Conservation (phyloP, 495 filamentous ascomycete species). For the Penicillium coffeae region DNA sequence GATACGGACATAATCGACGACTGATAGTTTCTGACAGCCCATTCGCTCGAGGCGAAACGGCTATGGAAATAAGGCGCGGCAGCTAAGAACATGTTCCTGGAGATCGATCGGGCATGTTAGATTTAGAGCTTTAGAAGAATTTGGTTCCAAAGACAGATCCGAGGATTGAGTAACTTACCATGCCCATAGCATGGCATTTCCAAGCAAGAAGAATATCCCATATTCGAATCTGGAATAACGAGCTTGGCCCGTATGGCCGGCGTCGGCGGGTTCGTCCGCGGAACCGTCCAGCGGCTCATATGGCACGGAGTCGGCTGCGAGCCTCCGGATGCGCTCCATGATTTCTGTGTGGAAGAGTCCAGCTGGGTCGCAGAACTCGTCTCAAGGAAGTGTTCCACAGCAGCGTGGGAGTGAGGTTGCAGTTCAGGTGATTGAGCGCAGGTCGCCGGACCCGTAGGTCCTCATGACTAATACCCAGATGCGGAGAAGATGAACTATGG, state of each 20-base stretch:
- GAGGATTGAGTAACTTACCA: constrained; percentile 57
- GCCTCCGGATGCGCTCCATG: constrained; percentile 48
- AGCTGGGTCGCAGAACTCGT: neutral
- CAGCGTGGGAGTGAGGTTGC: neutral
- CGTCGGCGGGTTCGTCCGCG: constrained; percentile 28
- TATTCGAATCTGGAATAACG: constrained; percentile 82
- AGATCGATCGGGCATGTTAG: neutral
- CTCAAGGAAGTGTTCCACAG: constrained; percentile 2
- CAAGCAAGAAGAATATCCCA: constrained; percentile 77
- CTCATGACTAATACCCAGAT: constrained; percentile 3
- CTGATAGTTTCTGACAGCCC: constrained; percentile 77
- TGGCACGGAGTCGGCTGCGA: constrained; percentile 44
- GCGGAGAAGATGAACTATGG: neutral
- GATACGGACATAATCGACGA: constrained; percentile 83
- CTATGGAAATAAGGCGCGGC: constrained; percentile 88
- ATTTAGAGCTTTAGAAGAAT: too few species aligned
- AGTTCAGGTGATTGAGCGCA: constrained; percentile 12
- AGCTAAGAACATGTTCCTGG: constrained; percentile 97
- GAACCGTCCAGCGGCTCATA: constrained; percentile 57
- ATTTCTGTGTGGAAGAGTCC: neutral
- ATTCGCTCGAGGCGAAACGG: constrained; percentile 68
- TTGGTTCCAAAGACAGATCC: too few species aligned
- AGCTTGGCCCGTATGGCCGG: constrained; percentile 8
- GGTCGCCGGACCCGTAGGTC: neutral
- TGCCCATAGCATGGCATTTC: constrained; percentile 92